Evolutionary conservation across 441 rosid species (phyloP), one percentile per base, ranked within the genome.

Genomic region (Aquilaria agallochum): DNA sequence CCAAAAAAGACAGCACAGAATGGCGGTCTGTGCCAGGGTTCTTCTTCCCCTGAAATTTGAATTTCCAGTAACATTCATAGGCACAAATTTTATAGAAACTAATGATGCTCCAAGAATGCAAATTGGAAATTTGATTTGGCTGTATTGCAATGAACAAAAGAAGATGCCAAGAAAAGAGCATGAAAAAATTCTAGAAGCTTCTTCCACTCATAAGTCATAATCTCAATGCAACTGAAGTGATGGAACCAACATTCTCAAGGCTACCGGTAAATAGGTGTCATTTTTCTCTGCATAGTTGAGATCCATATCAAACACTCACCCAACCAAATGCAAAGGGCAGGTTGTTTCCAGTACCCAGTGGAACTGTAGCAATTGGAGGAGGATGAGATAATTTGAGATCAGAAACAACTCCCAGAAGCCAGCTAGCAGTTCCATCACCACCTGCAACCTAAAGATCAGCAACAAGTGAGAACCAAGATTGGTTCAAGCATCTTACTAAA

Each of bases 371-470:
- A 58, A 92, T 72, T 7, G 98, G 94, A 9, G 96, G 98, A 5
- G 98, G 84, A 74, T 82, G 89, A 45, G 89, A 76, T 53, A 92
- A 75, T 69, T 82, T 90, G 58, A 92, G 94, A 65, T 90, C 96
- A 62, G 86, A 81, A 33, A 92, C 89, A 72, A 90, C 97, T 63
- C 96, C 97, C 62, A 92, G 92, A 68, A 90, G 89, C 98, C 98
- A 92, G 6, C 96, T 89, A 58, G 96, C 98, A 0, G 98, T 92
- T 64, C 98, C 98, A 78, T 92, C 98, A 11, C 98, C 97, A 73
- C 98, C 97, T 51, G 95, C 95, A 74, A 86, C 98, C 98, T 85
- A 59, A 61, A 5, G 42, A 15, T 9, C 8, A 20, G 47, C 15
- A 13, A 62, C 12, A 12, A 3, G 36, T 33, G 42, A 70, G 20